phyloP scores from a whole-genome alignment of 305 asterid species.

The Striga hermonthica region DNA sequence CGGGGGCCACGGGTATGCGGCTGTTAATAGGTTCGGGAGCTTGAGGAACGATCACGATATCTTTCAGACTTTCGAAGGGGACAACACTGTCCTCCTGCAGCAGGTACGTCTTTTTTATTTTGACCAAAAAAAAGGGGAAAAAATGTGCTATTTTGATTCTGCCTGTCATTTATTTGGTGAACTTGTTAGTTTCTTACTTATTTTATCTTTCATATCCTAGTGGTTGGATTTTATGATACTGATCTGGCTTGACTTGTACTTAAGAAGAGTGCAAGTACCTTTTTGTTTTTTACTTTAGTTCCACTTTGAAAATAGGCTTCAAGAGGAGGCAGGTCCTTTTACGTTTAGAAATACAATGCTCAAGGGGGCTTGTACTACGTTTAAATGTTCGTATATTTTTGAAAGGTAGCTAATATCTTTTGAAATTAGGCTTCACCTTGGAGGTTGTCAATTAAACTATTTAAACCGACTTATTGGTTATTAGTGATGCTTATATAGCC shows the following conservation, averaged over 20 bases:
- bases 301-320: not conserved
- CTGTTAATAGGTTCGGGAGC: conserved; percentile 87
- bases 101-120: conserved; percentile 48
- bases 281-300: not conserved
- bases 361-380: not conserved
- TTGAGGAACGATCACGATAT: conserved; percentile 97
- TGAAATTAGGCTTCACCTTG: not conserved
- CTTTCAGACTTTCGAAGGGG: conserved; percentile 98
- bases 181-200: not conserved
- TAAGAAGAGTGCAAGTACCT: not conserved
- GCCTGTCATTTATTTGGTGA: not conserved
- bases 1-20: conserved; percentile 99
- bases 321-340: not conserved
- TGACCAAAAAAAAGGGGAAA: no score
- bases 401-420: not conserved
- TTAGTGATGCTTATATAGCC: not conserved
- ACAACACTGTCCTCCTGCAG: conserved; percentile 92
- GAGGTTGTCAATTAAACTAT: not conserved
- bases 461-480: not conserved
- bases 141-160: conserved; percentile 5
- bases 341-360: no score
- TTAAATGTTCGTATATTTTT: not conserved
- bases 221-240: no score
- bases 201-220: not conserved
- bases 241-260: conserved; percentile 15